Evolutionary conservation across 108 stramenopile genomes (phyloP).

Genomic region (Tribonema minus): DNA sequence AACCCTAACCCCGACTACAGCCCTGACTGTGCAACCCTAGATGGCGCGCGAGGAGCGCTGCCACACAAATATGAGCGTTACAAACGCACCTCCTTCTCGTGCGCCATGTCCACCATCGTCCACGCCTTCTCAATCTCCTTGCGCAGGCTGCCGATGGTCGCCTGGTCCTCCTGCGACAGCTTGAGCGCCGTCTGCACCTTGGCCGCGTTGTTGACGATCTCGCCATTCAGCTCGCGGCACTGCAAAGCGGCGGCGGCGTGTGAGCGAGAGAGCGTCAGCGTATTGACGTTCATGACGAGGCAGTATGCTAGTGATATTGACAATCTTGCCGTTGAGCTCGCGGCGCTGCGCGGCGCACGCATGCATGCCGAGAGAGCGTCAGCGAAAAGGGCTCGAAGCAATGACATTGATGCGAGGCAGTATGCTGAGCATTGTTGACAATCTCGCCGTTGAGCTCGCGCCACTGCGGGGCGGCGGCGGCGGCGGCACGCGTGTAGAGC

Average conservation of each 20-base stretch:
- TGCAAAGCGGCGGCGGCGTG: background rate
- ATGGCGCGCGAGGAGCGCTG: too few species aligned
- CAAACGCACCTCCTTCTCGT: slow-evolving; percentile 58
- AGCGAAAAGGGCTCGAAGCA: too few species aligned
- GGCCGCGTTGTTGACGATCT: slow-evolving; percentile 65
- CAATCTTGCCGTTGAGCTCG: slow-evolving; percentile 64
- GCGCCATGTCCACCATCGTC: slow-evolving; percentile 67
- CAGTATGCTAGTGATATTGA: slow-evolving; percentile 52
- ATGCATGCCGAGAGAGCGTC: too few species aligned
- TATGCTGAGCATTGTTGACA: slow-evolving; percentile 54
- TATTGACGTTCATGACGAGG: too few species aligned
- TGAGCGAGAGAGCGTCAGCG: too few species aligned
- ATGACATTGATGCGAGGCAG: too few species aligned
- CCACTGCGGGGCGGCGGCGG: slow-evolving; percentile 8
- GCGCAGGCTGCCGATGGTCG: slow-evolving; percentile 56
- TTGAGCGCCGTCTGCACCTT: slow-evolving; percentile 67
- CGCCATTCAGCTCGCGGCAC: slow-evolving; percentile 62
- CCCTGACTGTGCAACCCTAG: too few species aligned
- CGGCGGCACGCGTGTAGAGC: too few species aligned
- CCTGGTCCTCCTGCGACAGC: slow-evolving; percentile 65
- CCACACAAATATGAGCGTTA: too few species aligned
- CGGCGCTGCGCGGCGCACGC: too few species aligned
- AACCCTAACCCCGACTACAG: too few species aligned
- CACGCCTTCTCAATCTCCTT: slow-evolving; percentile 69
- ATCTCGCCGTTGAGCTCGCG: slow-evolving; percentile 65